These are phyloP conservation scores for Laguncularia racemosa DNA, from an alignment of 345 rosid species.

Conservation along the genomic window DNA sequence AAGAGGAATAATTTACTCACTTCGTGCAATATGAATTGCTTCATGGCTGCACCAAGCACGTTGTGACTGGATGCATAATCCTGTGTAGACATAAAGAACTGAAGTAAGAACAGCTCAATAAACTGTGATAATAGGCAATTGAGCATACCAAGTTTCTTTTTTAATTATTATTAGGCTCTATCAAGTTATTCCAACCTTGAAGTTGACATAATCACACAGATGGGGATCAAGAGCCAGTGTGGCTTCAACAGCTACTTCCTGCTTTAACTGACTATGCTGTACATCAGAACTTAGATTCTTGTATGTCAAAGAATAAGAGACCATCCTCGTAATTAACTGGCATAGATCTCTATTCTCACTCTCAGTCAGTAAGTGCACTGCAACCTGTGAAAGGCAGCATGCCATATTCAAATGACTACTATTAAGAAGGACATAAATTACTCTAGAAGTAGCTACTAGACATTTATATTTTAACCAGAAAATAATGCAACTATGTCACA, in stretches of 20 bases:
- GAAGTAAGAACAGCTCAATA: constrained; percentile 7
- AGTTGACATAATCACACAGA: constrained; percentile 51
- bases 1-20: constrained; percentile 24
- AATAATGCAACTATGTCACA: not conserved
- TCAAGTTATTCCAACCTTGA: constrained; percentile 44
- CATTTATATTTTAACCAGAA: not conserved
- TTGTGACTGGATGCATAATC: constrained; percentile 47
- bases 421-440: no score
- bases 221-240: constrained; percentile 71
- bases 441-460: no score
- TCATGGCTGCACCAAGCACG: constrained; percentile 60
- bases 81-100: constrained; percentile 32
- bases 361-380: constrained; percentile 68
- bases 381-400: constrained; percentile 48
- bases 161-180: no score
- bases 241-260: constrained; percentile 39
- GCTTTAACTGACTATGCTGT: constrained; percentile 27
- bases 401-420: not conserved
- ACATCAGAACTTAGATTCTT: constrained; percentile 46
- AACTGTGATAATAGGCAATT: not conserved
- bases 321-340: constrained; percentile 61
- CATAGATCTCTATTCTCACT: constrained; percentile 61
- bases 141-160: not conserved
- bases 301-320: constrained; percentile 66
- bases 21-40: constrained; percentile 85